A percentile compares a stretch with the other conserved stretches of the same genome.
phyloP scores from a whole-genome alignment of 1,284 basidiomycete genomes.

The Trichosporon asahii region DNA sequence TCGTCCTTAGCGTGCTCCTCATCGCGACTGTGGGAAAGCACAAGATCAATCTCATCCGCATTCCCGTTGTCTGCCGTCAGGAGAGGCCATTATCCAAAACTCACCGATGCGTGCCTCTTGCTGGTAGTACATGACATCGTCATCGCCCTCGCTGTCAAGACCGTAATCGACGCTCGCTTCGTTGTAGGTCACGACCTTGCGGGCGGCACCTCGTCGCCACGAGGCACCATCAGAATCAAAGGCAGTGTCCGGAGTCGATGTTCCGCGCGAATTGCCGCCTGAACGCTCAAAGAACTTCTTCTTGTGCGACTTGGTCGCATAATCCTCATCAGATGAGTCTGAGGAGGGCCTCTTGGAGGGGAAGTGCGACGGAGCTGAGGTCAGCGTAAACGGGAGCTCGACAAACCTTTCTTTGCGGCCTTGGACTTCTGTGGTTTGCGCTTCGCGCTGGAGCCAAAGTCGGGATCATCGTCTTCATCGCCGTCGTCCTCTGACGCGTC shows the following conservation, averaged over 20 bases:
- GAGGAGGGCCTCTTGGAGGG: constrained; percentile 31
- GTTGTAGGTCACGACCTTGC: constrained; percentile 74
- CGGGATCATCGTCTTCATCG: constrained; percentile 37
- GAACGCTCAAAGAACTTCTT: constrained; percentile 62
- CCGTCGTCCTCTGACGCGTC: constrained; percentile 31
- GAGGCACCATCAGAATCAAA: constrained; percentile 56
- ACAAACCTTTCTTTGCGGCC: constrained; percentile 23
- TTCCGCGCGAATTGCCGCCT: constrained; percentile 45
- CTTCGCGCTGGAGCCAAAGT: constrained; percentile 37
- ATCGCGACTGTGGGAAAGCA: constrained; percentile 74
- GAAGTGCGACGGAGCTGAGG: constrained; percentile 12
- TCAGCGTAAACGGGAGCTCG: background rate
- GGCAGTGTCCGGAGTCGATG: constrained; percentile 38
- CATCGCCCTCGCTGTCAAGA: constrained; percentile 69
- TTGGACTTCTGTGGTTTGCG: constrained; percentile 30
- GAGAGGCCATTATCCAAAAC: constrained; percentile 13
- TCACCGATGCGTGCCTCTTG: constrained; percentile 53
- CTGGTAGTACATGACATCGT: constrained; percentile 64
- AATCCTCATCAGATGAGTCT: constrained; percentile 72
- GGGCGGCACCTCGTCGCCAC: constrained; percentile 74
- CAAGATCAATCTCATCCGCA: constrained; percentile 79
- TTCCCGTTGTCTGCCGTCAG: constrained; percentile 23
- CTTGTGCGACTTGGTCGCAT: constrained; percentile 78
- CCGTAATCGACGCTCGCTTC: constrained; percentile 53
- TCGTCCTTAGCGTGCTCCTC: constrained; percentile 71